Percentiles rank a stretch among this genome's conserved stretches.
phyloP scores from a whole-genome alignment of 352 stramenopile genomes.

The Thalassiosira sp. region DNA sequence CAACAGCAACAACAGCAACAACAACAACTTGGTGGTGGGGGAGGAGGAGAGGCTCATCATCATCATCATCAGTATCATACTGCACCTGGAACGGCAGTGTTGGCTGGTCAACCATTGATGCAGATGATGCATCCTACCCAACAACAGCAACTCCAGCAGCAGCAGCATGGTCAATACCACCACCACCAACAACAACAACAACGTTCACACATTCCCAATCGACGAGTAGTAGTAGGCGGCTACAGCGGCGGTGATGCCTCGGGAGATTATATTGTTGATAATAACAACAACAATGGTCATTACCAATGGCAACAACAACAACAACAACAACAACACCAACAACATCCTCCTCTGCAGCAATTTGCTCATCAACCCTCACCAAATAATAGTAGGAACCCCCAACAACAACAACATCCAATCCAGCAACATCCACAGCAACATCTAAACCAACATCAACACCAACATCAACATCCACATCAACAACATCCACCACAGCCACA shows the following conservation, averaged over 20 bases:
- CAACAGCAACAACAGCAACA: too few relatives aligned
- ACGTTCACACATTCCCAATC: background rate
- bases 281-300: background rate
- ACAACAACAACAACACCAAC: background rate
- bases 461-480: constrained; percentile 9
- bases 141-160: constrained; percentile 14
- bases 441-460: background rate
- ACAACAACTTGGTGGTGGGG: too few relatives aligned
- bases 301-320: background rate
- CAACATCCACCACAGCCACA: background rate
- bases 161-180: constrained; percentile 1
- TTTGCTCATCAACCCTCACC: background rate
- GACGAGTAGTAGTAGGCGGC: background rate
- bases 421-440: background rate
- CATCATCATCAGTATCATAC: background rate
- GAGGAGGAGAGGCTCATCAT: background rate
- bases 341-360: background rate
- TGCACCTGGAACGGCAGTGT: too few relatives aligned
- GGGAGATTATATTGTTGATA: constrained; percentile 12
- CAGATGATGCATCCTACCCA: background rate
- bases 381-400: background rate
- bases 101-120: background rate
- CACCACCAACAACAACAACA: background rate
- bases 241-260: background rate
- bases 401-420: background rate